Conservation (phyloP, 2,329 filamentous ascomycete genomes). For the Hypoxylon sp. region DNA sequence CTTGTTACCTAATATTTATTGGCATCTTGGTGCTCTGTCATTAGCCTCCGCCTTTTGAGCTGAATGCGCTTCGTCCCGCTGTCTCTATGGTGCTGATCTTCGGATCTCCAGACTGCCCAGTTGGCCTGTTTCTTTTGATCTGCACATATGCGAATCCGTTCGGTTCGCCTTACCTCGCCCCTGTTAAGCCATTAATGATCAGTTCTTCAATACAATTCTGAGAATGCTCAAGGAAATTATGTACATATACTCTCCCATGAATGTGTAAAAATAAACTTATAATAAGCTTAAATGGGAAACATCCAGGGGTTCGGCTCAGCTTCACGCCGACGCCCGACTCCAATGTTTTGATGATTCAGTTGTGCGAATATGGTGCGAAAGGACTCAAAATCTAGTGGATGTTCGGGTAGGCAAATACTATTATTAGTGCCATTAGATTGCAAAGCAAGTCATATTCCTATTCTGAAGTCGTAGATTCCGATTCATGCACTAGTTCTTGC, state of each 20-base stretch:
- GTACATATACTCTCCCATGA: background rate
- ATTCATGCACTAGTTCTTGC: conserved; percentile 4
- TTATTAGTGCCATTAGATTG: background rate
- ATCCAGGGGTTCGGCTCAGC: background rate
- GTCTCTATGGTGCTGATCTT: conserved; percentile 22
- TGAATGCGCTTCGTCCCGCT: conserved; percentile 3
- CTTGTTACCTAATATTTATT: conserved; percentile 39
- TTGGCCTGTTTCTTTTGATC: conserved; percentile 23
- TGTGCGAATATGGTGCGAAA: background rate
- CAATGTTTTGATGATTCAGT: background rate
- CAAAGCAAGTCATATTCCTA: background rate
- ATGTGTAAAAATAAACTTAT: conserved; percentile 12
- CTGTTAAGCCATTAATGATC: background rate
- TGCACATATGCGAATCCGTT: conserved; percentile 10
- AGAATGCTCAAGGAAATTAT: background rate
- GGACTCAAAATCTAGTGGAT: background rate
- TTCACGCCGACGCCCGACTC: background rate
- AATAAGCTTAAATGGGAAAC: conserved; percentile 26
- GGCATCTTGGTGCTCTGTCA: conserved; percentile 19
- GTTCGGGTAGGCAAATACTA: background rate
- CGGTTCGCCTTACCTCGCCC: conserved; percentile 12
- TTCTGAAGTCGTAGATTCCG: background rate
- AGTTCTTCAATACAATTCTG: background rate
- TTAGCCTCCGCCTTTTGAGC: conserved; percentile 15
- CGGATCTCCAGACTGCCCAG: conserved; percentile 20